These are phyloP conservation scores for Strigomonas culicis DNA, from an alignment of 208 protist species.

Conservation along the genomic window DNA sequence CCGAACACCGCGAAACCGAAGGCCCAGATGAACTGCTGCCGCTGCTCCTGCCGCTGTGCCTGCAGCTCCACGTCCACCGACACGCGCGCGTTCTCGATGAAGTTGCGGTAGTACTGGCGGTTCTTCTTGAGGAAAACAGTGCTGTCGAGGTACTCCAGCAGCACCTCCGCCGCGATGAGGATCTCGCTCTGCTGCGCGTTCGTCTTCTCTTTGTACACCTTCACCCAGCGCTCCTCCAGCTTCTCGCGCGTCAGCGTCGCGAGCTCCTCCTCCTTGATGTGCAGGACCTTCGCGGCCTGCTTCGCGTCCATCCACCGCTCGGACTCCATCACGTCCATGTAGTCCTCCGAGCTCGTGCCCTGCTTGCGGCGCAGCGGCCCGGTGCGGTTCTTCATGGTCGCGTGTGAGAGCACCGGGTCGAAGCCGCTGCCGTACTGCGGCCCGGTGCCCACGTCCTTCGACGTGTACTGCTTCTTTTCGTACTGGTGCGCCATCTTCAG, in stretches of 20 bases:
- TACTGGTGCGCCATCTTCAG: slow-evolving; percentile 28
- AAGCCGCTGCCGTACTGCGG: slow-evolving; percentile 28
- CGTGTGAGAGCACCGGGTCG: slow-evolving; percentile 32
- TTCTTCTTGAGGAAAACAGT: slow-evolving; percentile 71
- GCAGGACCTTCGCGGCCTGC: slow-evolving; percentile 71
- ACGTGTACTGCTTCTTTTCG: slow-evolving; percentile 32
- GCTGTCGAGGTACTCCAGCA: slow-evolving; percentile 87
- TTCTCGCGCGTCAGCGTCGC: slow-evolving; percentile 35
- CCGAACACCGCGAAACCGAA: slow-evolving; percentile 30
- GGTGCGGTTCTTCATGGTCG: slow-evolving; percentile 24
- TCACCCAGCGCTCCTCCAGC: slow-evolving; percentile 58
- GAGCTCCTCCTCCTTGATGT: slow-evolving; percentile 72
- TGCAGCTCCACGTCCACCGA: slow-evolving; percentile 63
- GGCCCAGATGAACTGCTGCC: slow-evolving; percentile 48
- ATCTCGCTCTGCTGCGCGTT: slow-evolving; percentile 71
- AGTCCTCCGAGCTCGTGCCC: slow-evolving; percentile 56
- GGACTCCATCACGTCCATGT: slow-evolving; percentile 64
- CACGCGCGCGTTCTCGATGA: slow-evolving; percentile 58
- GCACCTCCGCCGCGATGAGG: slow-evolving; percentile 73
- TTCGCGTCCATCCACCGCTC: slow-evolving; percentile 83
- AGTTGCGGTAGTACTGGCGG: slow-evolving; percentile 70
- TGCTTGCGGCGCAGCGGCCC: slow-evolving; percentile 62
- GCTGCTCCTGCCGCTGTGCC: slow-evolving; percentile 18
- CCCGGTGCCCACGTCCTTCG: slow-evolving; percentile 30
- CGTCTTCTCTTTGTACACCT: slow-evolving; percentile 47